A percentile compares a stretch with the other conserved stretches of the same genome.
Conservation (phyloP, 768 basidiomycete species). For the Tylopilus felleus region DNA sequence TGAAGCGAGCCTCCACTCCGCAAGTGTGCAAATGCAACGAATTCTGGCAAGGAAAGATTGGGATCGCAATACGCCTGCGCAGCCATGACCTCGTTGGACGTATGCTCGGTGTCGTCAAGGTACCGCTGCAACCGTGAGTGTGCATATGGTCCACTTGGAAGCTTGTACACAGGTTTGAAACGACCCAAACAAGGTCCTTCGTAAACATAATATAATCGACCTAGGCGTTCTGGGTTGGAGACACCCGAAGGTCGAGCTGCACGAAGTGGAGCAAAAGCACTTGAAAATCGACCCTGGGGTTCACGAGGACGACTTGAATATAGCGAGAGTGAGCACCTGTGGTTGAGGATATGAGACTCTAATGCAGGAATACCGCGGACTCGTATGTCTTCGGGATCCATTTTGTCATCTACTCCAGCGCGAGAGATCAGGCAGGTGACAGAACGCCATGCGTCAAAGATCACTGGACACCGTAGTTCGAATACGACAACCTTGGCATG, state of each 20-base stretch:
- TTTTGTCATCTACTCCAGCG: too few species aligned
- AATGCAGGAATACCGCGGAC: not conserved
- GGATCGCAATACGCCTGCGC: not conserved
- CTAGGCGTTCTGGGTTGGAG: too few species aligned
- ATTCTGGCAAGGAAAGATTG: not conserved
- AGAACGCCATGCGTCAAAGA: not conserved
- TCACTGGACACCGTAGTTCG: not conserved
- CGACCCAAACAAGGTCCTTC: not conserved
- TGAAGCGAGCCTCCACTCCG: not conserved
- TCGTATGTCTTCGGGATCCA: not conserved
- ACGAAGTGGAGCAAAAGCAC: not conserved
- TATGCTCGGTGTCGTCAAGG: not conserved
- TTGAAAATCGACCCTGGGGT: too few species aligned
- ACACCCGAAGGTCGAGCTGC: too few species aligned
- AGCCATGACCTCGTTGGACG: not conserved
- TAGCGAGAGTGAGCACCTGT: not conserved
- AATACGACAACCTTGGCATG: not conserved
- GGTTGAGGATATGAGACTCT: too few species aligned
- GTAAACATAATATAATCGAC: not conserved
- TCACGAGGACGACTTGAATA: too few species aligned
- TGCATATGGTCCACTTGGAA: not conserved
- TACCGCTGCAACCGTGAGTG: not conserved
- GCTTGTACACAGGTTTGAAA: not conserved
- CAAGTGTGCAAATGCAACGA: not conserved
- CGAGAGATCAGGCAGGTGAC: not conserved